These are phyloP conservation scores for Rhodotorula mucilaginosa DNA, from an alignment of 1,284 basidiomycete genomes.

Conservation along the genomic window DNA sequence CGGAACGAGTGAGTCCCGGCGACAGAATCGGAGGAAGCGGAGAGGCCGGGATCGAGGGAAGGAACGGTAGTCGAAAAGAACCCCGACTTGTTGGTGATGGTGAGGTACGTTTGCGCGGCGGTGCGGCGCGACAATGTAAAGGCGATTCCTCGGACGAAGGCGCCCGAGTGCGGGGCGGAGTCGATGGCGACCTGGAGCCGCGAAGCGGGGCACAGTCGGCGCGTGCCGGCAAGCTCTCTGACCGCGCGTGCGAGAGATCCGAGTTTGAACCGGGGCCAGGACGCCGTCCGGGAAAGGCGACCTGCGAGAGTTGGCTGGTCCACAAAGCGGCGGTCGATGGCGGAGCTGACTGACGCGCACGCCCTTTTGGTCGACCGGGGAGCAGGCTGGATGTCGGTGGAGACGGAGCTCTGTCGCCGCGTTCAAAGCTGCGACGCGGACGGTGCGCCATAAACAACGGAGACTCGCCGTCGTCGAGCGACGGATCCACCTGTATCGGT, in stretches of 20 bases:
- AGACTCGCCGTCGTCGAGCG: conserved; percentile 4
- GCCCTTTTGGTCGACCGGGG: neutral
- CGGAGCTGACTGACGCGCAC: neutral
- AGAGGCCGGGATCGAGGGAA: conserved; percentile 26
- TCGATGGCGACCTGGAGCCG: neutral
- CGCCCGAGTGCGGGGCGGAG: neutral
- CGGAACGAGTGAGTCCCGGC: conserved; percentile 18
- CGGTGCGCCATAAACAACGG: neutral
- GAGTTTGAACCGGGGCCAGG: neutral
- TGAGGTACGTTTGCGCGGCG: neutral
- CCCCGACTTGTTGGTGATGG: conserved; percentile 9
- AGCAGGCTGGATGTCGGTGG: neutral
- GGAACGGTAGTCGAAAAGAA: conserved; percentile 23
- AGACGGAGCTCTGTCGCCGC: no score
- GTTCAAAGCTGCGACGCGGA: neutral
- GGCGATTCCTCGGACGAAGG: neutral
- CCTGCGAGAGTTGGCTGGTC: conserved; percentile 14
- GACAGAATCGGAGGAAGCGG: conserved; percentile 21
- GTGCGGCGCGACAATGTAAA: neutral
- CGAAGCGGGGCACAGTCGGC: neutral
- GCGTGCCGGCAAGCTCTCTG: neutral
- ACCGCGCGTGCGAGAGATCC: neutral
- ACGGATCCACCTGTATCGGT: no score
- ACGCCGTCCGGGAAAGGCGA: conserved; percentile 8
- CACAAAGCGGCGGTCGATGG: conserved; percentile 9